Base-by-base conservation (phyloP, 78 protist genomes). In the Dictyostelium brefeldianum region DNA sequence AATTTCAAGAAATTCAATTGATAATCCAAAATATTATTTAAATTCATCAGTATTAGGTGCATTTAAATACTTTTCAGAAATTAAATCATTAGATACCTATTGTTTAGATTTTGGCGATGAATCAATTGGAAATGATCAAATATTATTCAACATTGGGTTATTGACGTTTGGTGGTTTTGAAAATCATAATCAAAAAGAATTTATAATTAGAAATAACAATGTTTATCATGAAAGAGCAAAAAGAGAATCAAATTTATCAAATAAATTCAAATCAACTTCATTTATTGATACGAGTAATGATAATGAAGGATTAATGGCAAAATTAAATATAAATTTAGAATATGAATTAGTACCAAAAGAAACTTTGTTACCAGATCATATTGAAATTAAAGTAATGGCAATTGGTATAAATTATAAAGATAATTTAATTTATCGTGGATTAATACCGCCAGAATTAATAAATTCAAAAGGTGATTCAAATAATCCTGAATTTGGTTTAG, bases 391-490 rank as follows among this genome's bases (percentile, higher is more conserved):
- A 56, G 90, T 83, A 1, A 53, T 10, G 47, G 43, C 90, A 1
- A 22, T 64, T 18, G 90, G 90, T 54, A 69, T 90, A 14, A 90
- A 64, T 62, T 90, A 73, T 46, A 47, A 43, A 20, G 95, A 90
- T 73, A 48, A 31, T 18, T 17, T 89, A 57, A 31, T 67, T 69
- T 64, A 80, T 48, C 25, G 59, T 64, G 87, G 87, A 43, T 48
- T 64, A 17, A 2, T 65, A 11, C 22, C 89, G 36, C 25, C 74
- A 67, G 56, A 64, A 53, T 36, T 36, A 36, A 36, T 36, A 3
- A 36, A 36, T 36, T 36, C 43, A 36, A 36, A 36, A 2, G 43
- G 43, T 36, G 43, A 36, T 36, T 3, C 2, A 36, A 36, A 36
- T 36, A 36, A 36, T 36, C 43, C 43, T 36, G 5, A 36, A 59